Conservation (phyloP, 75 land plant species). For the Pinus albicaulis region DNA sequence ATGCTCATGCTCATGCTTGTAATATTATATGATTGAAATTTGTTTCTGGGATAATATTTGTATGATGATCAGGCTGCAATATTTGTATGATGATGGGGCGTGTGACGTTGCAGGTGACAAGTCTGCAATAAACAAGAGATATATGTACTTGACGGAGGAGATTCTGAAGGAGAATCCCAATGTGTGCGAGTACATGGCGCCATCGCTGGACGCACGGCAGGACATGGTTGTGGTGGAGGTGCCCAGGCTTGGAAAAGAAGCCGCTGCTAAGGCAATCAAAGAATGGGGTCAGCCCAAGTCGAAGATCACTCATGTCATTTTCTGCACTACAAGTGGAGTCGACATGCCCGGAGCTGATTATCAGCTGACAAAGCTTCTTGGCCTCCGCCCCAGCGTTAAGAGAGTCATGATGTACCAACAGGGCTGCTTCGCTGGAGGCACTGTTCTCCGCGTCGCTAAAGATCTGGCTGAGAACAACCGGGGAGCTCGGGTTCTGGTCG, state of each 20-base stretch:
- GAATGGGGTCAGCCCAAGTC: conserved; percentile 31
- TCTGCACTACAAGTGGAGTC: conserved; percentile 29
- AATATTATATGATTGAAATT: too few species aligned
- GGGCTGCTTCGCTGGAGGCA: conserved; percentile 36
- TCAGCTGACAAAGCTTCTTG: conserved; percentile 10
- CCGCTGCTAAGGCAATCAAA: conserved; percentile 27
- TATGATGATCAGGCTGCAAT: too few species aligned
- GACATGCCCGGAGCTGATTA: conserved; percentile 38
- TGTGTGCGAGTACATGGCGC: conserved; percentile 12
- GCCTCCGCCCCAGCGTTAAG: conserved; percentile 19
- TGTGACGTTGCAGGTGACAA: background rate
- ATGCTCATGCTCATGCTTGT: conserved; percentile 4
- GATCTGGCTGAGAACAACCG: conserved; percentile 33
- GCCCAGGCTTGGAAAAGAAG: conserved; percentile 32
- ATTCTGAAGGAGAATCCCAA: conserved; percentile 3
- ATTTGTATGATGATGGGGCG: too few species aligned
- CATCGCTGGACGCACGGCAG: conserved; percentile 13
- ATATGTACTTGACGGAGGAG: background rate
- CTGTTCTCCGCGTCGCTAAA: conserved; percentile 26
- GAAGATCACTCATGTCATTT: conserved; percentile 29
- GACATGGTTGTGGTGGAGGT: conserved; percentile 22
- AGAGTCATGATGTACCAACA: conserved; percentile 28
- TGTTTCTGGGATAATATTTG: too few species aligned
- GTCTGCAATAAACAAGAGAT: background rate
- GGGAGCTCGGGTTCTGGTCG: conserved; percentile 36